Base-by-base conservation (phyloP, 257 asterid genomes). In the Solanum virginianum region DNA sequence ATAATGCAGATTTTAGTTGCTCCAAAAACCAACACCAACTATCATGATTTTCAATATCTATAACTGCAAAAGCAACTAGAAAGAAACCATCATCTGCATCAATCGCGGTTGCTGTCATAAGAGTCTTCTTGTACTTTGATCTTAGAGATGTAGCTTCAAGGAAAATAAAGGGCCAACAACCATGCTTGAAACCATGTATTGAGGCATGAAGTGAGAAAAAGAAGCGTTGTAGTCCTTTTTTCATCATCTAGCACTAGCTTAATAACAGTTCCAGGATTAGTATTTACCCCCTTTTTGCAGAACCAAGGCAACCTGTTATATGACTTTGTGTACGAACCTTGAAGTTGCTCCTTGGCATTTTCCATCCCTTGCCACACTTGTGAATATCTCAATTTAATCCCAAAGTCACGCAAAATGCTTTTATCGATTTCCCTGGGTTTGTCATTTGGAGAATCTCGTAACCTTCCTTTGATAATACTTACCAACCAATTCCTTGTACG, bases 11-110 rank as follows among this genome's bases (percentile, higher is more conserved):
- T n/a, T n/a, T n/a, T n/a, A n/a, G 88, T 90, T 92, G 95, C 89
- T 91, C 92, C 87, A 95, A 90, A 92, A 95, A 95, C 97, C 95
- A 93, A 81, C 5, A 91, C 99, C 99, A 95, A 85, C 80, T 93
- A 65, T 88, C 94, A 69, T 88, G 93, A 60, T 87, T 92, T 87
- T 95, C 99, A 43, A 71, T 87, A 89, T 92, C 93, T 41, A 94
- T 97, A 86, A 95, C 89, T 88, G 93, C 87, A 83, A 94, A 94
- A 71, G 99, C 95, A 88, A 94, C 92, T 5, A 96, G 97, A 86
- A 94, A 94, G 89, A 94, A 91, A 41, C 92, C 93, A 86, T 95
- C 97, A 90, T 95, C 94, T 71, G 94, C 98, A 88, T 95, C 99
- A 55, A 93, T 87, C 15, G 97, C 95, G 88, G 91, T 93, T 1